Evolutionary conservation across 2,329 filamentous ascomycete genomes (phyloP).

Genomic region (Passalora sequoiae): DNA sequence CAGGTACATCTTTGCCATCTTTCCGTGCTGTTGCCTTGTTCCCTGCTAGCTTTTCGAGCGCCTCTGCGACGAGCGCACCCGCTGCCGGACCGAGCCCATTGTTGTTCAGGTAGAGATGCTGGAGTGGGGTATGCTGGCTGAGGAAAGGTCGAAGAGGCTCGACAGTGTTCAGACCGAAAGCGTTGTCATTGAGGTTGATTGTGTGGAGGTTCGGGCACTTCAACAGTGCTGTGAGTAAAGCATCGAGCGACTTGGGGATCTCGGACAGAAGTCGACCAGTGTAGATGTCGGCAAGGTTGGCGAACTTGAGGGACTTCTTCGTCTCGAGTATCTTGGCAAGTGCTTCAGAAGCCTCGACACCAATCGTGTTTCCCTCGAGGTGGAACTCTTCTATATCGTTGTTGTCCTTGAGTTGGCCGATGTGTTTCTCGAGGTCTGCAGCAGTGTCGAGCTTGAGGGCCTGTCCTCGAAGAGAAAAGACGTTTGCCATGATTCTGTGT

Average conservation of each 20-base stretch:
- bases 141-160: slow-evolving; percentile 91
- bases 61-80: slow-evolving; percentile 81
- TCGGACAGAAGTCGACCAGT: slow-evolving; percentile 88
- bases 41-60: slow-evolving; percentile 72
- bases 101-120: slow-evolving; percentile 95
- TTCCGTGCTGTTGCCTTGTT: slow-evolving; percentile 77
- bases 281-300: slow-evolving; percentile 96
- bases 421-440: slow-evolving; percentile 78
- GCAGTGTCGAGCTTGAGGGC: slow-evolving; percentile 88
- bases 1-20: slow-evolving; percentile 62
- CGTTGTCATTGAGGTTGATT: slow-evolving; percentile 95
- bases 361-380: slow-evolving; percentile 86
- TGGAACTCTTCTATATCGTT: slow-evolving; percentile 80
- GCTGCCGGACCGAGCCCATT: slow-evolving; percentile 92
- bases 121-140: slow-evolving; percentile 77
- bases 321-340: slow-evolving; percentile 77
- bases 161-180: slow-evolving; percentile 92
- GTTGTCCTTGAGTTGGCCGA: slow-evolving; percentile 66
- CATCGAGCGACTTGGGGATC: slow-evolving; percentile 83
- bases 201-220: slow-evolving; percentile 82
- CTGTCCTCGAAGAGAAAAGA: slow-evolving; percentile 88
- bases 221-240: slow-evolving; percentile 78
- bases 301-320: slow-evolving; percentile 68
- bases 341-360: slow-evolving; percentile 78
- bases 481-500: slow-evolving; percentile 52